Evolutionary conservation across 176 grass and related monocot genomes (phyloP), one percentile per base, ranked within the genome.

Genomic region (Stipa capillata): DNA sequence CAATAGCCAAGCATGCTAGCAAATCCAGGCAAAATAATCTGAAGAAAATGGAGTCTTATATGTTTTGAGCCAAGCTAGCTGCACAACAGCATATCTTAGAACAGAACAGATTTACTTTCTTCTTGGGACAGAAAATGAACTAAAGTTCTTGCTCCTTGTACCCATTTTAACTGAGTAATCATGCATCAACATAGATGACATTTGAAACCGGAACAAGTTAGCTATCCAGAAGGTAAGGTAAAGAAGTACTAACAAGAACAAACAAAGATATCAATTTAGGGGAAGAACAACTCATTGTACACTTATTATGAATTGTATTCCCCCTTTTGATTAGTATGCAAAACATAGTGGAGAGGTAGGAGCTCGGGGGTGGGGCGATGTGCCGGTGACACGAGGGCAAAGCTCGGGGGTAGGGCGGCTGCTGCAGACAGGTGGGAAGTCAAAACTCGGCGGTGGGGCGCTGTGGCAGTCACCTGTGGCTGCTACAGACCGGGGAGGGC

Each of bases 271-370:
- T n/a, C n/a, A n/a, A n/a, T n/a, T n/a, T n/a, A n/a, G n/a, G n/a
- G n/a, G n/a, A n/a, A n/a, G n/a, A n/a, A n/a, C n/a, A n/a, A n/a
- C n/a, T n/a, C n/a, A n/a, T n/a, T n/a, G n/a, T n/a, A n/a, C n/a
- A n/a, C n/a, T n/a, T n/a, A n/a, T 85, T 80, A 36, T 65, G 84
- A 64, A 65, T 20, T 35, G 36, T 80, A 73, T 84, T 64, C 10
- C n/a, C n/a, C 48, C 21, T 79, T 31, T 44, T 18, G 29, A 32
- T 53, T 54, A 56, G 56, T 54, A 79, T 73, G 76, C 75, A 63
- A 79, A 73, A 65, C 68, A 53, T 25, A 79, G 45, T 73, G 12
- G 66, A 52, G 45, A 23, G n/a, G n/a, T n/a, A n/a, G n/a, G n/a
- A n/a, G n/a, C n/a, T n/a, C n/a, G n/a, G n/a, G n/a, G n/a, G n/a